Evolutionary conservation across 768 basidiomycete species (phyloP), one percentile per base, ranked within the genome.

Genomic region (Collybia mongolica): DNA sequence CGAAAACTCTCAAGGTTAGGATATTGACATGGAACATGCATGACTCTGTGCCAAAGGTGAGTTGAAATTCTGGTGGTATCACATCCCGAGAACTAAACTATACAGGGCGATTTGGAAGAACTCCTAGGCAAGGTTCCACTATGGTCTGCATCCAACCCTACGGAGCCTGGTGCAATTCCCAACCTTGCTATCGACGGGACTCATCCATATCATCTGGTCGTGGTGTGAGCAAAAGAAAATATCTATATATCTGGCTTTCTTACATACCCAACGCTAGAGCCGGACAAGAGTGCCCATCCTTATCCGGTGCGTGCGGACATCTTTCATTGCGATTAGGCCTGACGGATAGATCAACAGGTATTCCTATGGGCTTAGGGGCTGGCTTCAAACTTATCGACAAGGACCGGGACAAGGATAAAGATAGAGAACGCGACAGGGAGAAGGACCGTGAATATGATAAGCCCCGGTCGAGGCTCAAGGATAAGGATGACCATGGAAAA

Each of bases 21-120:
- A 80, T 90, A 41, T 45, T 90, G 28, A 86, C 86, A 32, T 92
- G 89, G 89, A 92, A 91, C 55, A 92, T 92, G 89, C 86, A 91
- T 54, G 88, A 90, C 54, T 84, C 84, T 0, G 60, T 90, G 5
- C 89, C 89, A 24, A 90, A 88, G 77, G 88, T 83, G 23, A 14
- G 61, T 53, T 15, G 15, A 26, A 44, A 48, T 32, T 11, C 23
- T 29, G 14, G 8, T 14, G 32, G 20, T n/a, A 24, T 12, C n/a
- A 35, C 14, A 41, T 36, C 36, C 32, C 40, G 29, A 44, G 47
- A 32, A 47, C 49, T 53, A 53, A 53, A 18, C n/a, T 29, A 38
- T 7, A 1, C 48, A 90, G 88, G 89, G 89, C 5, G 81, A 92
- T 59, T 63, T 91, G 44, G 78, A 80, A 55, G 86, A 90, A 51